Conservation (phyloP, 2,329 filamentous ascomycete genomes). For the Pseudogymnoascus sp. region DNA sequence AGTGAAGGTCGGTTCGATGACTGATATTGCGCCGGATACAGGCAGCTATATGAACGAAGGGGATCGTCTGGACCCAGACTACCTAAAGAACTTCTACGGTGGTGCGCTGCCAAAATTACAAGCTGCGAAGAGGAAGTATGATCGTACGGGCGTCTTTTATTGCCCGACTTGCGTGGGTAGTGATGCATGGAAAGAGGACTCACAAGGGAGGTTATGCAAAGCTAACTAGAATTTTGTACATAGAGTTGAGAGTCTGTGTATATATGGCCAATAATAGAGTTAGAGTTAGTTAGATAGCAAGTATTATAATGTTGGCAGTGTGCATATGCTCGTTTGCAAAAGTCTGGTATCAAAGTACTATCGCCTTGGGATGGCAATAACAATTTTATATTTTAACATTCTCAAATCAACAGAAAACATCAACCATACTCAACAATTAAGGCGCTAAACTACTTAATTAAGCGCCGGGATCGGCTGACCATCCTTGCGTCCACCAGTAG, state of each 20-base stretch:
- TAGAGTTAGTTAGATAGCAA: neutral
- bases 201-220: neutral
- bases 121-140: conserved; percentile 29
- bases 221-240: neutral
- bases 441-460: neutral
- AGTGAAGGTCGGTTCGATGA: conserved; percentile 27
- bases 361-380: neutral
- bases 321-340: neutral
- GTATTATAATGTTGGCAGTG: neutral
- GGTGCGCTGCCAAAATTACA: conserved; percentile 27
- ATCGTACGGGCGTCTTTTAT: conserved; percentile 30
- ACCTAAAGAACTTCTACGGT: conserved; percentile 31
- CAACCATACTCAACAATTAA: neutral
- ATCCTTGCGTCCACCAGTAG: conserved; percentile 4
- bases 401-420: too few species aligned
- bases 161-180: conserved; percentile 34
- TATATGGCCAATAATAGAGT: conserved; percentile 3
- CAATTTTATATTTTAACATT: too few species aligned
- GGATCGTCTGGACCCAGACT: conserved; percentile 30
- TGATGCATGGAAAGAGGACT: conserved; percentile 23
- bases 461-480: neutral
- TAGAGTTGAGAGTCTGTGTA: neutral
- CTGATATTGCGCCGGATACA: conserved; percentile 32
- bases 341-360: neutral
- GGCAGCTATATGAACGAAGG: conserved; percentile 39